Conservation (phyloP, 768 basidiomycete genomes). For the Russula brevipes region DNA sequence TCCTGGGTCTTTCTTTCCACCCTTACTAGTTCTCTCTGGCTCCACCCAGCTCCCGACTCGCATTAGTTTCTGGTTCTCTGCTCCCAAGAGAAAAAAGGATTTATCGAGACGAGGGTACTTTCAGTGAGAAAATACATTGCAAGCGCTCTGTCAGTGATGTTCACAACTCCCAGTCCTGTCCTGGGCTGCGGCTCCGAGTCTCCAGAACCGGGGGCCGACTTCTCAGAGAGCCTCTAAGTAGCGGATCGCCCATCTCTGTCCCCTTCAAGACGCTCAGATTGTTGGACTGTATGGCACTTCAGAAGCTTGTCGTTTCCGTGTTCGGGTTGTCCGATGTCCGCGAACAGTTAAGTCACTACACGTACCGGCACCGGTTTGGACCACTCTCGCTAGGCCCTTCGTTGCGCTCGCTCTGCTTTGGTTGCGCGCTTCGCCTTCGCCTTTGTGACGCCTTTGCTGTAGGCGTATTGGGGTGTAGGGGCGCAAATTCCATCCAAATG, state of each 20-base stretch:
- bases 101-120: neutral
- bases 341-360: neutral
- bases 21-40: neutral
- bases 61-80: neutral
- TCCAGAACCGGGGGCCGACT: too few species aligned
- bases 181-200: neutral
- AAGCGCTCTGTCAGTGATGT: neutral
- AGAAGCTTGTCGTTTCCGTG: neutral
- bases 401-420: neutral
- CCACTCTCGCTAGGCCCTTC: neutral
- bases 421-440: neutral
- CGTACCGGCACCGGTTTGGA: neutral
- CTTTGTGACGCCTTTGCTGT: neutral
- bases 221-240: neutral
- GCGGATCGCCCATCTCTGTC: neutral
- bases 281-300: neutral
- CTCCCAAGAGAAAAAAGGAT: too few species aligned
- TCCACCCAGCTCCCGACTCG: neutral
- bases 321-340: neutral
- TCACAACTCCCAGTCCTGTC: neutral
- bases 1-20: neutral
- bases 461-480: slow-evolving; percentile 12
- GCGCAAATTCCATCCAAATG: neutral
- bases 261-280: neutral
- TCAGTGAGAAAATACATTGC: neutral